A percentile compares a stretch with the other conserved stretches of the same genome.
Conservation (phyloP, 192 early-diverging fungal species). For the Coemansia sp. region DNA sequence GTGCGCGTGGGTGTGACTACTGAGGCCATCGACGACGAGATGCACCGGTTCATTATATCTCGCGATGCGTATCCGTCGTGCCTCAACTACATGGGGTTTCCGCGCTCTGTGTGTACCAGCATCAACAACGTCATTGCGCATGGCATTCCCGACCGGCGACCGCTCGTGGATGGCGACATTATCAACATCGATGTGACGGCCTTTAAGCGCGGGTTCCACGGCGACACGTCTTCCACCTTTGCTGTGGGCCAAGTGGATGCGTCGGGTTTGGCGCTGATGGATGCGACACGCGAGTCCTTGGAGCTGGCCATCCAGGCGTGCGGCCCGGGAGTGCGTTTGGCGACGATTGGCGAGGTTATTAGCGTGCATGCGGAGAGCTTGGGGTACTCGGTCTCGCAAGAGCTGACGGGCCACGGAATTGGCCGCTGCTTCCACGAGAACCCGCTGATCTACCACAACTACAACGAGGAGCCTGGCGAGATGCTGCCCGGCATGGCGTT, state of each 20-base stretch:
- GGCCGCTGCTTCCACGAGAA: slow-evolving; percentile 83
- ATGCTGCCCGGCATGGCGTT: slow-evolving; percentile 85
- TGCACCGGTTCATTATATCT: slow-evolving; percentile 62
- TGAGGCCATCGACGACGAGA: slow-evolving; percentile 47
- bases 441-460: slow-evolving; percentile 80
- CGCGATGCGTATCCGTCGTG: slow-evolving; percentile 74
- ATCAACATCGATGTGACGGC: slow-evolving; percentile 84
- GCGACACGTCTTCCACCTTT: slow-evolving; percentile 74
- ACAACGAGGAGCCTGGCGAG: slow-evolving; percentile 68
- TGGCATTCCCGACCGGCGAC: slow-evolving; percentile 69
- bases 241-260: slow-evolving; percentile 64
- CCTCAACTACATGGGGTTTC: slow-evolving; percentile 78
- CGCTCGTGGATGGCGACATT: slow-evolving; percentile 68
- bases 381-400: slow-evolving; percentile 66
- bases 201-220: slow-evolving; percentile 67
- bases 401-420: slow-evolving; percentile 89
- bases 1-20: slow-evolving; percentile 57
- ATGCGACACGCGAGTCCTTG: slow-evolving; percentile 61
- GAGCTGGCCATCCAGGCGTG: slow-evolving; percentile 68
- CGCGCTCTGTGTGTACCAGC: slow-evolving; percentile 77
- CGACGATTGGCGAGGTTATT: slow-evolving; percentile 70
- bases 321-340: slow-evolving; percentile 71
- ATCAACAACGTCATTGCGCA: slow-evolving; percentile 87
- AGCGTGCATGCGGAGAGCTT: slow-evolving; percentile 37
- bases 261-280: slow-evolving; percentile 58